Base-by-base conservation (phyloP, 2,329 filamentous ascomycete species). In the Colletotrichum limetticola region DNA sequence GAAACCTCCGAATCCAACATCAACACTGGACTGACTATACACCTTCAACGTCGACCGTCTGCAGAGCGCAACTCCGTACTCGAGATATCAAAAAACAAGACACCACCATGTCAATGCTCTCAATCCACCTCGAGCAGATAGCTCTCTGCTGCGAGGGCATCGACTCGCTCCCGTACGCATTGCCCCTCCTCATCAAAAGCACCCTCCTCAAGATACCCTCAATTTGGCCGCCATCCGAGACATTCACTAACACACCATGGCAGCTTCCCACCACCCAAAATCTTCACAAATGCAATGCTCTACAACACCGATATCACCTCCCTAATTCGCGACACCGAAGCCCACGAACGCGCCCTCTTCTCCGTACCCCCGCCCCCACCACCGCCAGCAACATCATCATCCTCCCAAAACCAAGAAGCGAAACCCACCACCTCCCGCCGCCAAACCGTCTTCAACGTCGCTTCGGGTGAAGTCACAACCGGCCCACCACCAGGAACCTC, bases 311-410 rank as follows among this genome's bases (percentile, higher is more conserved):
- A 99, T 82, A 98, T 99, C 77, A 98, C 97, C 4, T 91, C 94
- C 14, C 86, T 99, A 60, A 98, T 99, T 79, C 94, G 97, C 74
- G 97, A 99, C 82, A 98, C 96, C 4, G 97, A 99, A 83, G 86
- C 93, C 26, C 96, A 98, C 84, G 97, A 99, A 82, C 93, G 95
- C 78, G 96, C 96, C 7, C 91, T 99, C 22, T 99, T 98, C 86
- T 97, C 96, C 49, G 92, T 98, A 0, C 95, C 96, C 1, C 91
- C 94, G 0, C 90, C 93, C 0, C 87, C 85, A 5, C 88, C 94
- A 0, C 90, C 93, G 0, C 87, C 85, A 42, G 16, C 37, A 42
- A 42, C 37, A 6, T 88, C 71, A n/a, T 35, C 66, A 2, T 83
- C 79, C 65, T 75, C 80, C 81, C 86, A 80, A 76, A 82, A 78